Base-by-base conservation (phyloP, 768 basidiomycete species). In the Rossbeevera mucosa region DNA sequence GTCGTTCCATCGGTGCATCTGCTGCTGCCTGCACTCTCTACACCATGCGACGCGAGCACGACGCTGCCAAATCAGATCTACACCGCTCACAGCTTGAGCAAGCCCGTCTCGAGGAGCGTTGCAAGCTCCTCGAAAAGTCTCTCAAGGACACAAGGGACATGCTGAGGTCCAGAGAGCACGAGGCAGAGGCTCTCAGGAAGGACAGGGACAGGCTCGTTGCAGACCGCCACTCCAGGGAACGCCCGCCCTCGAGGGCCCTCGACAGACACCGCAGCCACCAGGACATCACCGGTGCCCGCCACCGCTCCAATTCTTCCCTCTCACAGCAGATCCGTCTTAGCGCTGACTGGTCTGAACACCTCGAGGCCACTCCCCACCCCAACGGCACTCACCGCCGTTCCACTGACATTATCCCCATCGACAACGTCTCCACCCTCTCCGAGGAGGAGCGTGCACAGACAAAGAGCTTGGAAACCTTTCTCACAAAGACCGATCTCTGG, bases 401-500 rank as follows among this genome's bases (percentile, higher is more conserved):
- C 33, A 54, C 43, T 14, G 59, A 60, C 16, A 33, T n/a, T 43
- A 49, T 40, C 18, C 26, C 48, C 25, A 25, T 22, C 11, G 68
- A 70, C 38, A 66, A 54, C 54, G 49, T 69, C 42, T 66, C 67
- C 44, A 69, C 68, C 50, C 45, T 69, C 47, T 69, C 69, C 0
- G 68, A 81, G 26, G 85, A 88, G 67, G 78, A 80, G 40, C 74
- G 73, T 11, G 85, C 83, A 12, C 80, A 82, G 29, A 57, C 72
- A 36, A 80, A 79, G 52, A 80, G 81, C 61, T 67, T 74, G 50
- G 88, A 89, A 63, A 72, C 76, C 20, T 89, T 83, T 67, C 76
- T 89, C 71, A 86, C 86, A 14, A 83, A 86, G 54, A 82, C 80
- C 28, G 88, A 90, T 66, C 61, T 67, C 26, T 87, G 83, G 85